These are phyloP conservation scores for Globisporangium spiculum DNA, from an alignment of 352 stramenopile genomes.

Conservation along the genomic window DNA sequence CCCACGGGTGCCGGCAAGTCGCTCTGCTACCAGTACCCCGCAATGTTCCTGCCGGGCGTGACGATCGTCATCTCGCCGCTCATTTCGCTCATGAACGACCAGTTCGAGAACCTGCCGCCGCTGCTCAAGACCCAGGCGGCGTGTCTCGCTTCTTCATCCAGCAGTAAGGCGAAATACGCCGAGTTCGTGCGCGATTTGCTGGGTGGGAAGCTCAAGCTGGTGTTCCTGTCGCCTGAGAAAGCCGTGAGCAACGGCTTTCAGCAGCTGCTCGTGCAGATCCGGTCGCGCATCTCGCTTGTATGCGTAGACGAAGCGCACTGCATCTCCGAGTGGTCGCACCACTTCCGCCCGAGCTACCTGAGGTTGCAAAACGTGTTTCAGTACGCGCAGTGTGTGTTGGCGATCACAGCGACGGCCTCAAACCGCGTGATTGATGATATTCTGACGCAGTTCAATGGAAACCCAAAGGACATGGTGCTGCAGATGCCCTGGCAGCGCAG, in stretches of 20 bases:
- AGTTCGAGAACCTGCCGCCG: conserved; percentile 81
- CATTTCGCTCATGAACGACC: conserved; percentile 93
- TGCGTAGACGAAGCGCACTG: conserved; percentile 96
- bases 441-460: conserved; percentile 44
- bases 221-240: conserved; percentile 92
- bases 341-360: conserved; percentile 90
- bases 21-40: conserved; percentile 96
- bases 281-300: conserved; percentile 69
- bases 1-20: conserved; percentile 98
- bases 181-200: conserved; percentile 67
- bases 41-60: conserved; percentile 79
- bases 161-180: conserved; percentile 62
- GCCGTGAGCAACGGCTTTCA: conserved; percentile 83
- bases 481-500: conserved; percentile 74
- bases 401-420: conserved; percentile 92
- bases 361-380: conserved; percentile 54
- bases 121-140: conserved; percentile 51
- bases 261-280: conserved; percentile 44
- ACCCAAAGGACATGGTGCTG: conserved; percentile 43
- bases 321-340: conserved; percentile 94
- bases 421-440: conserved; percentile 73
- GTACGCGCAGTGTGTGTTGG: conserved; percentile 76
- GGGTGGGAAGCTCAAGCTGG: conserved; percentile 60
- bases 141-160: conserved; percentile 49
- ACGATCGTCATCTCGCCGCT: conserved; percentile 93